Evolutionary conservation across 257 asterid species (phyloP), one percentile per base, ranked within the genome.

Genomic region (Osmanthus fragrans): DNA sequence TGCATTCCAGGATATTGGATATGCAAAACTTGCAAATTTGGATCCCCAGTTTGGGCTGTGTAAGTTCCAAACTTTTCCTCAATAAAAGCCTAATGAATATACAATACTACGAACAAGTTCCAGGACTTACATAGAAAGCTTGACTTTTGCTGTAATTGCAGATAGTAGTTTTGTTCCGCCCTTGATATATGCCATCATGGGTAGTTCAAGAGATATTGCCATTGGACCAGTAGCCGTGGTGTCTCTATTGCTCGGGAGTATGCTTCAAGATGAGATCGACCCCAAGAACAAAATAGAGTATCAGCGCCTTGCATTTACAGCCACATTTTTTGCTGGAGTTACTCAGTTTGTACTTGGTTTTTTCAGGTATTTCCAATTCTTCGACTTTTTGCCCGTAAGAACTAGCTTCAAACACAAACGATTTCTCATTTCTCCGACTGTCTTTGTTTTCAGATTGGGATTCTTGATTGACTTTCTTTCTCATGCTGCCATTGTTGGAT

Each of bases 221-320:
- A 91, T 91, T 21, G 97, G 97, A 45, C 97, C 97, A 0, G 97
- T 92, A 74, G 96, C 97, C 0, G 97, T 92, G 71, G 96, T 92
- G 60, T 92, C 97, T 51, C 97, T 92, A 39, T 78, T 92, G 86
- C 96, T 92, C 0, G 97, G 96, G 37, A 86, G 74, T 32, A 36
- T 90, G 90, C 91, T 92, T 78, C 92, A 76, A 74, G 37, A 79
- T 0, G 96, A 86, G 79, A 47, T 92, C 4, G 94, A 92, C 76
- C 97, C 97, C 1, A 85, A 82, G 49, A 77, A 87, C 80, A 80
- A 84, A 73, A 15, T 13, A 1, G 96, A 89, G 37, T 92, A 92
- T 27, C 82, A 75, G 67, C 85, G 89, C n/a, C 96, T 92, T 12
- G 96, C 96, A 0, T 92, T 86, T 37, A 92, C 97, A 2, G 94